Conservation (phyloP, 2,329 filamentous ascomycete genomes). For the Epichloe scottii region DNA sequence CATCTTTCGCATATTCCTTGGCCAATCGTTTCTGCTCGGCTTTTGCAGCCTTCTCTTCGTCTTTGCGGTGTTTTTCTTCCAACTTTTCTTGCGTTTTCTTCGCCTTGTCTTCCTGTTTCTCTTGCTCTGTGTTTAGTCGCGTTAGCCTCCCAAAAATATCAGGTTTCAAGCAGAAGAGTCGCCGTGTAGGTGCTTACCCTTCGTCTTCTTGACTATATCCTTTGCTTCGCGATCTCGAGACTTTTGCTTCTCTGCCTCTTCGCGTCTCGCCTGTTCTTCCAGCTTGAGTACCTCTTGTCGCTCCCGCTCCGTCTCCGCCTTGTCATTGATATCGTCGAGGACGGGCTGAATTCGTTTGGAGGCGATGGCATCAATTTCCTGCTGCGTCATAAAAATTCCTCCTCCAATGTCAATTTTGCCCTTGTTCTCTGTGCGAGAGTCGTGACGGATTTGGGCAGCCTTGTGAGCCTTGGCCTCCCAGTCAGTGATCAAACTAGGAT, state of each 20-base stretch:
- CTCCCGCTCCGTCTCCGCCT: constrained; percentile 59
- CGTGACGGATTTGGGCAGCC: constrained; percentile 52
- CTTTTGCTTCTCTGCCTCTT: constrained; percentile 34
- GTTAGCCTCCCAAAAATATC: constrained; percentile 7
- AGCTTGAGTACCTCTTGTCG: constrained; percentile 53
- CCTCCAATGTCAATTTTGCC: constrained; percentile 60
- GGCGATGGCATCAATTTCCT: constrained; percentile 70
- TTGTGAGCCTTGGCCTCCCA: constrained; percentile 70
- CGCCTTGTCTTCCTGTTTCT: constrained; percentile 26
- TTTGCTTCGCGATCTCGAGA: constrained; percentile 39
- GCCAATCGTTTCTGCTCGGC: constrained; percentile 36
- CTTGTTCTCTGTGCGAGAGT: constrained; percentile 42
- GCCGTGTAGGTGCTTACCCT: constrained; percentile 34
- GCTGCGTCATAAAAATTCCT: constrained; percentile 65
- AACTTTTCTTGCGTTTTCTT: constrained; percentile 11
- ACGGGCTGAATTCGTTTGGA: constrained; percentile 67
- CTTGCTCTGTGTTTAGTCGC: constrained; percentile 25
- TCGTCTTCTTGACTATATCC: constrained; percentile 40
- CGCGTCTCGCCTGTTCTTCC: constrained; percentile 44
- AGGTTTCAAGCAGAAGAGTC: too few relatives aligned
- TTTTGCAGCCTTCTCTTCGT: constrained; percentile 35
- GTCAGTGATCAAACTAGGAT: constrained; percentile 54
- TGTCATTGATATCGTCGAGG: constrained; percentile 71
- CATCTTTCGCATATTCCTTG: constrained; percentile 12
- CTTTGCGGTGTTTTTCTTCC: constrained; percentile 10